Conservation (phyloP, 306 rosid species). For the Cicer judaicum region DNA sequence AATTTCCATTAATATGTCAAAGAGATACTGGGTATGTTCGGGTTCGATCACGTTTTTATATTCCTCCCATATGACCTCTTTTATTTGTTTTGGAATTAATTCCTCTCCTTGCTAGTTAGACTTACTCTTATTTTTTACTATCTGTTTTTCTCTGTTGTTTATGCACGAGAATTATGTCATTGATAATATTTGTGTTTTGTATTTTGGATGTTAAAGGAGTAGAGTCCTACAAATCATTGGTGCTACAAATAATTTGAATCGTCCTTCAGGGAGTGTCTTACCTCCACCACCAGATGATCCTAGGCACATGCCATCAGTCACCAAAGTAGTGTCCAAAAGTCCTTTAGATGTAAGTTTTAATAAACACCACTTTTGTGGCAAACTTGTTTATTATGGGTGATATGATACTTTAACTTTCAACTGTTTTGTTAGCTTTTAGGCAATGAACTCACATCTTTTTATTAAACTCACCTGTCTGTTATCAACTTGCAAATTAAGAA, state of each 20-base stretch:
- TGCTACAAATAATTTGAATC: constrained; percentile 61
- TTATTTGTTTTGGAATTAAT: constrained; percentile 33
- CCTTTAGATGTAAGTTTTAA: constrained; percentile 52
- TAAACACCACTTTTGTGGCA: constrained; percentile 7
- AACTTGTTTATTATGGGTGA: constrained; percentile 32
- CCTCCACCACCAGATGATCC: constrained; percentile 57
- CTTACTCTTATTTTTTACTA: neutral
- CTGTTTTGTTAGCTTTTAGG: constrained; percentile 13
- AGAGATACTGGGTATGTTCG: constrained; percentile 8
- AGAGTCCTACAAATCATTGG: constrained; percentile 61
- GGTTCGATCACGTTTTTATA: neutral
- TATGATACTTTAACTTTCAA: constrained; percentile 12
- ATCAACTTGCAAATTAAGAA: constrained; percentile 44
- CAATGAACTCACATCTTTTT: constrained; percentile 21
- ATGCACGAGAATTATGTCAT: constrained; percentile 14
- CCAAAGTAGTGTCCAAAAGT: constrained; percentile 46
- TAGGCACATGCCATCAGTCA: constrained; percentile 43
- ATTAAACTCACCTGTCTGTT: constrained; percentile 25
- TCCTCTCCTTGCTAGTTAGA: constrained; percentile 30
- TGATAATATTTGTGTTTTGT: constrained; percentile 41
- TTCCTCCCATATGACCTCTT: neutral
- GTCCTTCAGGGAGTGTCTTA: constrained; percentile 56
- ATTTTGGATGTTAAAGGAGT: constrained; percentile 55
- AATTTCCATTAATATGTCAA: constrained; percentile 15
- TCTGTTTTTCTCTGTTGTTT: constrained; percentile 8